Evolutionary conservation across 2,329 filamentous ascomycete genomes (phyloP).

Genomic region (Nothophoma quercina): DNA sequence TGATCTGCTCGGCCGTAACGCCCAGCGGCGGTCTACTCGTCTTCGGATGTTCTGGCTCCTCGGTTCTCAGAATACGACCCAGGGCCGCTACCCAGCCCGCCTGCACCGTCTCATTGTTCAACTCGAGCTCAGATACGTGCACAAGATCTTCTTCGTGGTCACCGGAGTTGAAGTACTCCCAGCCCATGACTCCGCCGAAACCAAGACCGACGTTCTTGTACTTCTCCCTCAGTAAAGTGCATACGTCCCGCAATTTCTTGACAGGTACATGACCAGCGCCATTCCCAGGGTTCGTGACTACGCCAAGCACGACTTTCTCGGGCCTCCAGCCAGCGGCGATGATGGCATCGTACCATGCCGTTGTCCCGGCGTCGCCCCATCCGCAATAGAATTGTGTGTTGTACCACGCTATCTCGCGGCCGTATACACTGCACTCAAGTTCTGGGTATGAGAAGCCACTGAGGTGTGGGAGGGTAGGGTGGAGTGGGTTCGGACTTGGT

Average conservation of each 20-base stretch:
- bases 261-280: constrained; percentile 70
- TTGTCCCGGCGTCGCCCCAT: constrained; percentile 72
- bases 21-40: constrained; percentile 28
- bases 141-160: constrained; percentile 39
- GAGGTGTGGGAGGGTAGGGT: constrained; percentile 63
- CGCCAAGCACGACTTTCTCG: constrained; percentile 77
- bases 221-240: constrained; percentile 64
- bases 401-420: constrained; percentile 75
- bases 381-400: constrained; percentile 94
- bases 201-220: constrained; percentile 57
- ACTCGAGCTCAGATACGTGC: constrained; percentile 30
- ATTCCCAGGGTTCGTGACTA: constrained; percentile 80
- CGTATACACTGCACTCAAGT: constrained; percentile 63
- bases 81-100: constrained; percentile 73
- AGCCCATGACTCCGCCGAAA: constrained; percentile 91
- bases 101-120: constrained; percentile 38
- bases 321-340: constrained; percentile 73
- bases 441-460: constrained; percentile 83
- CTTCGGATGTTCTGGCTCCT: constrained; percentile 32
- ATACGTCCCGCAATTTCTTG: constrained; percentile 63
- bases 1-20: constrained; percentile 42
- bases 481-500: constrained; percentile 43
- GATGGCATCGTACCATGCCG: constrained; percentile 61
- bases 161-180: constrained; percentile 89
- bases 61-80: constrained; percentile 54